Evolutionary conservation across 306 rosid genomes (phyloP), one percentile per base, ranked within the genome.

Genomic region (Cicer pinnatifidum): DNA sequence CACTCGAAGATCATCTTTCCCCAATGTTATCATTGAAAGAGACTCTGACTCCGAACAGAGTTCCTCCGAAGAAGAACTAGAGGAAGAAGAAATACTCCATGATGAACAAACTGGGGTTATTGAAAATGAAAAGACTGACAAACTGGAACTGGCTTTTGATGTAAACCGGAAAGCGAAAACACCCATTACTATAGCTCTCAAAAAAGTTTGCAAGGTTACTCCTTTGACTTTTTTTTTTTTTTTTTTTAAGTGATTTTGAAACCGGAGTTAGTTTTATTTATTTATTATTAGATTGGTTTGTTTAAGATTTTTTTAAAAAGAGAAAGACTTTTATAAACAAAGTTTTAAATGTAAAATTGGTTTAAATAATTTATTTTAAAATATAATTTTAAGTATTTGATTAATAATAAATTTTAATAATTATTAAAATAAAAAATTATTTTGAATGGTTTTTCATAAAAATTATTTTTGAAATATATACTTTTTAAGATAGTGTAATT

Each of bases 151-250:
- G 71, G 79, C 54, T 81, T 72, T 46, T 59, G 86, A 82, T 12
- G 56, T 64, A 0, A 89, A 79, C 81, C 64, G 56, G 28, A 88
- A 89, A 83, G 91, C 93, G 53, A 91, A 89, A 83, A 33, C 81
- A 38, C 87, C 87, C 54, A 88, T 91, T 56, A 84, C 86, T 67
- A 71, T 88, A 9, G 70, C 81, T 78, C 94, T 93, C 78, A 88
- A 81, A 83, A 91, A 91, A 91, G 91, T 89, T 61, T 93, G 98
- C 88, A 91, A 89, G 87, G 97, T 89, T 39, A 48, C 11, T 35
- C 1, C 7, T 72, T 17, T 17, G 19, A 17, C 19, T 45, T 78
- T 33, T 11, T 7, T 4, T 6, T 35, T 1, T 5, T 72, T 45
- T 78, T 33, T 11, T n/a, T 4, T 6, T 0, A 13, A 11, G 0